Conservation (phyloP, 2,329 filamentous ascomycete genomes). For the Intubia oerlemansii region DNA sequence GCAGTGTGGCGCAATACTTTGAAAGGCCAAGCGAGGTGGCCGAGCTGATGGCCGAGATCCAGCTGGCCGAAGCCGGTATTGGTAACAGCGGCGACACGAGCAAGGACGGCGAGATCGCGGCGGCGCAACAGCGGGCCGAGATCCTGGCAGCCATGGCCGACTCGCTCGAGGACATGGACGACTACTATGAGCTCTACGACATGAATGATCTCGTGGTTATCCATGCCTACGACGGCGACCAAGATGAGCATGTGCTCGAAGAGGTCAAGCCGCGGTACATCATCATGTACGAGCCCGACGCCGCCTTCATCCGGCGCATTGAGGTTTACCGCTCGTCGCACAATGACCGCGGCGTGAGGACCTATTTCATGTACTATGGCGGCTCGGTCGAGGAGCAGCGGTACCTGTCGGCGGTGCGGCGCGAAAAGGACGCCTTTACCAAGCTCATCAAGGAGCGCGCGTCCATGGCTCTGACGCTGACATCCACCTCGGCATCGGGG, state of each 20-base stretch:
- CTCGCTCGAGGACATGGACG: slow-evolving; percentile 75
- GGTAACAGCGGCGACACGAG: slow-evolving; percentile 36
- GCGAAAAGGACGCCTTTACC: slow-evolving; percentile 92
- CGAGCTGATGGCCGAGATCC: slow-evolving; percentile 60
- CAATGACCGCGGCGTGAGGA: slow-evolving; percentile 66
- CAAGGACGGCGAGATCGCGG: slow-evolving; percentile 5
- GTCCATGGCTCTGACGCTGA: slow-evolving; percentile 77
- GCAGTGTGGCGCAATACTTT: slow-evolving; percentile 55
- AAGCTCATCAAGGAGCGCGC: slow-evolving; percentile 86
- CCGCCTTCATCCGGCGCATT: slow-evolving; percentile 80
- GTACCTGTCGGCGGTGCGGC: slow-evolving; percentile 72
- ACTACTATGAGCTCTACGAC: slow-evolving; percentile 78
- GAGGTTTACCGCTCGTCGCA: slow-evolving; percentile 95
- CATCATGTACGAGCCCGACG: slow-evolving; percentile 95
- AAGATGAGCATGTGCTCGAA: slow-evolving; percentile 90
- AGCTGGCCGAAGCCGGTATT: slow-evolving; percentile 46
- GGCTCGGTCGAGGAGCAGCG: slow-evolving; percentile 89
- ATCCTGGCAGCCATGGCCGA: slow-evolving; percentile 38
- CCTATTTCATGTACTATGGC: slow-evolving; percentile 94
- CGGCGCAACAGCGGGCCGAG: slow-evolving; percentile 44
- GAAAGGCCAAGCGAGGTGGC: slow-evolving; percentile 70
- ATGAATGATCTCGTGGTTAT: slow-evolving; percentile 77
- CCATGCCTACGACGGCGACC: slow-evolving; percentile 86
- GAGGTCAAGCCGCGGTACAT: slow-evolving; percentile 86
- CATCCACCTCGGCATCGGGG: slow-evolving; percentile 38